Evolutionary conservation across 495 filamentous ascomycete genomes (phyloP).

Genomic region (Cercophora newfieldiana): DNA sequence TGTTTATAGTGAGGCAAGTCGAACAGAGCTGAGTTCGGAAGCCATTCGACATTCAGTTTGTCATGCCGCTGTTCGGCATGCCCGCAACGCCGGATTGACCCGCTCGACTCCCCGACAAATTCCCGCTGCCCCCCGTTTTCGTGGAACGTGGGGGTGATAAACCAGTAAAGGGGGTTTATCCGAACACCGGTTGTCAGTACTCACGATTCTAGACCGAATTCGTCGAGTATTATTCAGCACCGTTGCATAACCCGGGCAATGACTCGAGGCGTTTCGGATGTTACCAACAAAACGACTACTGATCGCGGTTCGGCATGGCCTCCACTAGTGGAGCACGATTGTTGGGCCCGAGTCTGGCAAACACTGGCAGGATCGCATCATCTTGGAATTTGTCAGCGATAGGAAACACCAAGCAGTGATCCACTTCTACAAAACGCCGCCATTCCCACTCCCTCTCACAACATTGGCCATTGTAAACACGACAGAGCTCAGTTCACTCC

Average conservation of each 20-base stretch:
- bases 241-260: background rate
- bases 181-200: too few relatives aligned
- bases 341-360: background rate
- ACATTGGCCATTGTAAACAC: background rate
- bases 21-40: too few relatives aligned
- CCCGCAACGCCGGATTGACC: background rate
- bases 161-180: background rate
- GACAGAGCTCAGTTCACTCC: background rate
- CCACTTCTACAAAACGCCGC: background rate
- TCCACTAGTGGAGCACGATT: background rate
- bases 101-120: background rate
- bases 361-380: background rate
- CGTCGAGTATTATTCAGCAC: background rate
- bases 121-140: background rate
- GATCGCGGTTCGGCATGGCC: background rate
- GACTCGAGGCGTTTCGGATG: background rate
- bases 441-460: background rate
- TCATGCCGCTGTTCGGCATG: background rate
- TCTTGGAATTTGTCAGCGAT: background rate
- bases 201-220: too few relatives aligned
- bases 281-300: background rate
- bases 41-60: too few relatives aligned
- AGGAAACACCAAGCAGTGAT: background rate
- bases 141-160: background rate
- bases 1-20: too few relatives aligned